Evolutionary conservation across 208 protist species (phyloP).

Genomic region (Trypanosoma mega): DNA sequence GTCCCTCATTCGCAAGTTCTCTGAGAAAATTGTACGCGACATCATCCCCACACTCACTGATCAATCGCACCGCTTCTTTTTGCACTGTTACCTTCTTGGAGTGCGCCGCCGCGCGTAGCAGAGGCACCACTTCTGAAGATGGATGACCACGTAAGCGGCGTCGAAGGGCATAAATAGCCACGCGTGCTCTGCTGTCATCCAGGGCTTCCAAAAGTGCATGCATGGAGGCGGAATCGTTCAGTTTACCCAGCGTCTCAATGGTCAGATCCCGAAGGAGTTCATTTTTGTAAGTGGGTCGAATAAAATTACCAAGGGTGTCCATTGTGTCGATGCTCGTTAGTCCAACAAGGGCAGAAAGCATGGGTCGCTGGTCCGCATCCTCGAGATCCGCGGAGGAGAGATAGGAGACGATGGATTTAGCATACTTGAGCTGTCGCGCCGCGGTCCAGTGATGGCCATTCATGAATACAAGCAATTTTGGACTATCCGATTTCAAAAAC

Average conservation of each 20-base stretch:
- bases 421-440: constrained; percentile 20
- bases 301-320: background rate
- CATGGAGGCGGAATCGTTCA: constrained; percentile 14
- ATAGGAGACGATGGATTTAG: constrained; percentile 8
- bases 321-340: constrained; percentile 18
- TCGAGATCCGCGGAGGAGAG: background rate
- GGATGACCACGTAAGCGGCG: constrained; percentile 8
- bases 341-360: background rate
- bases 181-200: constrained; percentile 1
- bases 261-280: background rate
- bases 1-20: background rate
- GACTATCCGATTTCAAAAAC: background rate
- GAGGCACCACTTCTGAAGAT: constrained; percentile 3
- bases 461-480: background rate
- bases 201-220: background rate
- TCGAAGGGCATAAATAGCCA: constrained; percentile 15
- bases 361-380: background rate
- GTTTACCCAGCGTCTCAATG: constrained; percentile 10
- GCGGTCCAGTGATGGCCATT: constrained; percentile 15
- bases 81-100: constrained; percentile 16
- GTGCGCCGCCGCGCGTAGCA: constrained; percentile 3
- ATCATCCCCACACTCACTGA: constrained; percentile 1
- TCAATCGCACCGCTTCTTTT: constrained; percentile 11
- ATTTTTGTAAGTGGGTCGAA: background rate
- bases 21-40: constrained; percentile 8